phyloP scores from a whole-genome alignment of 306 rosid genomes.

The Aeschynomene evenia region DNA sequence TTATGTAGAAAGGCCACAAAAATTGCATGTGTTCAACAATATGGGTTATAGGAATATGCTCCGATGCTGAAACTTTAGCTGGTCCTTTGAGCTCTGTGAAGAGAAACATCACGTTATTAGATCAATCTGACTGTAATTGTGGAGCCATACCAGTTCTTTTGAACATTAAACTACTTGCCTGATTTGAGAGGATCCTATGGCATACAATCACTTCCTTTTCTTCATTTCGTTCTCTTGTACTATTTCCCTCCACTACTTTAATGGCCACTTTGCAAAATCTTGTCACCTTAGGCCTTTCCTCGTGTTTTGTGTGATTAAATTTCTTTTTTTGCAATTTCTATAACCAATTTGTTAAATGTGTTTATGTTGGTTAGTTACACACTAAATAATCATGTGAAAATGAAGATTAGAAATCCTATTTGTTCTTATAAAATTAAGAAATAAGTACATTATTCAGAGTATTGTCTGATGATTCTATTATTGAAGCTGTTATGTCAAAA shows the following conservation, averaged over 20 bases:
- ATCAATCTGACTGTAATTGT: conserved; percentile 2
- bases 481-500: conserved; percentile 86
- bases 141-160: background rate
- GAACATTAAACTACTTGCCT: background rate
- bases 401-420: conserved; percentile 7
- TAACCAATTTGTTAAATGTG: background rate
- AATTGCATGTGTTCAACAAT: conserved; percentile 7
- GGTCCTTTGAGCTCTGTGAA: conserved; percentile 12
- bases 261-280: conserved; percentile 13
- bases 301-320: conserved; percentile 16
- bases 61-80: background rate
- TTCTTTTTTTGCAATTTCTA: conserved; percentile 20
- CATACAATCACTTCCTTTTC: background rate
- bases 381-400: conserved; percentile 6
- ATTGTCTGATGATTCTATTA: conserved; percentile 40
- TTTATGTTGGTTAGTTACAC: conserved; percentile 14
- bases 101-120: background rate
- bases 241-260: background rate
- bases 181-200: background rate
- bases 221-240: background rate
- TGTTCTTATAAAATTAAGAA: conserved; percentile 4
- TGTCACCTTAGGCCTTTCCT: conserved; percentile 7
- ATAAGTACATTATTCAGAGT: conserved; percentile 26
- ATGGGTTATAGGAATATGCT: conserved; percentile 10
- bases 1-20: conserved; percentile 15